phyloP scores from a whole-genome alignment of 116 monocot genomes.

The Cymodocea nodosa region DNA sequence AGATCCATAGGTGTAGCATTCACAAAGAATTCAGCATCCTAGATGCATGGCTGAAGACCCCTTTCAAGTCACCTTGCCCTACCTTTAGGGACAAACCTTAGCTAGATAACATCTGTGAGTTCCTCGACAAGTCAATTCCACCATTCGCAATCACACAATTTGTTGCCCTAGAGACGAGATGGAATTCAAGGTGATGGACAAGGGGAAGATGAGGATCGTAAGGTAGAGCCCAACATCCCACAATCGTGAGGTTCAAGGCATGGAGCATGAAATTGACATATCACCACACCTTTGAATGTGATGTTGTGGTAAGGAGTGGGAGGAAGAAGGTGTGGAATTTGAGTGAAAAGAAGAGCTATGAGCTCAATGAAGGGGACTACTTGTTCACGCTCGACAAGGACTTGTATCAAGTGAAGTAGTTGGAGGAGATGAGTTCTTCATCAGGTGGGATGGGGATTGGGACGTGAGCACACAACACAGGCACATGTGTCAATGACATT shows the following conservation, averaged over 20 bases:
- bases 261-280: constrained; percentile 78
- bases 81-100: constrained; percentile 46
- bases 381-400: constrained; percentile 73
- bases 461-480: too few relatives aligned
- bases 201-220: constrained; percentile 80
- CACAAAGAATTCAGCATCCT: too few relatives aligned
- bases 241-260: constrained; percentile 54
- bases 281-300: constrained; percentile 77
- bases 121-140: constrained; percentile 37
- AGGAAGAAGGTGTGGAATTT: constrained; percentile 91
- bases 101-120: constrained; percentile 41
- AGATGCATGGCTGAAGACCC: constrained; percentile 59
- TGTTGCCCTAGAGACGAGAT: constrained; percentile 56
- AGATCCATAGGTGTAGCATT: too few relatives aligned
- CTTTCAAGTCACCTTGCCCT: constrained; percentile 75
- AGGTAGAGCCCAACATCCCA: constrained; percentile 70
- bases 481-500: too few relatives aligned
- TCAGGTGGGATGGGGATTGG: constrained; percentile 87
- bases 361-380: constrained; percentile 58
- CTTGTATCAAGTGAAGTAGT: constrained; percentile 72
- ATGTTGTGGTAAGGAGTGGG: constrained; percentile 64
- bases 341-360: constrained; percentile 53
- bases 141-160: constrained; percentile 31
- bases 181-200: constrained; percentile 53
- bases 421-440: constrained; percentile 94